Evolutionary conservation across 768 basidiomycete genomes (phyloP), one percentile per base, ranked within the genome.

Genomic region (Austroboletus festivus): DNA sequence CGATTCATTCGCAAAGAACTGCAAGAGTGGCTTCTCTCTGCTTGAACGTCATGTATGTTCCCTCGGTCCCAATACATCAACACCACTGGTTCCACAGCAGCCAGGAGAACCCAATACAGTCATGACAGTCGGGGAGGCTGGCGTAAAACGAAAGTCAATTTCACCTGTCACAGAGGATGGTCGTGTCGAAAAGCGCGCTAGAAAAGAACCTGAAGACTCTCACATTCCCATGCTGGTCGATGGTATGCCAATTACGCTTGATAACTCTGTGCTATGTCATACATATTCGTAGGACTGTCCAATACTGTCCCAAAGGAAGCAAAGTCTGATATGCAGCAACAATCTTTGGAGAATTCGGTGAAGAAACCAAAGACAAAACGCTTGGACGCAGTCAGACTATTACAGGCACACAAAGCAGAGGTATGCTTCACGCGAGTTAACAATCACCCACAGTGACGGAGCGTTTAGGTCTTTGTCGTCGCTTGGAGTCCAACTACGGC

Each of bases 1-100:
- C 9, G 81, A 81, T 60, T 71, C 73, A 30, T 68, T 85, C 50
- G 76, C 80, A 7, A 73, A 71, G 38, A 81, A 78, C 56, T 93
- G 90, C 76, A 83, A 80, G 60, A 72, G 76, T 28, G 65, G 75
- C 11, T 91, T 92, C 71, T 83, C 85, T 16, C 70, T 93, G n/a
- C 73, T 92, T 23, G 83, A 87, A 49, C 77, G 70, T 3, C 89
- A 93, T 58, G 72, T 79, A 20, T 93, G 89, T 63, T 82, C 83
- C 18, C 44, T 73, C 28, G 80, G 83, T 44, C 60, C 75, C 31
- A 55, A 68, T 26, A 52, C 69, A 34, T 20, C 47, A 20, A 38
- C 46, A 3, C 30, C 51, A 18, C 38, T 52, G 4, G 47, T 58
- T n/a, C 50, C 56, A 19, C 66, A 60, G 7, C 54, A 54, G 13